Conservation (phyloP, 768 basidiomycete genomes). For the Tulasnella sp. region DNA sequence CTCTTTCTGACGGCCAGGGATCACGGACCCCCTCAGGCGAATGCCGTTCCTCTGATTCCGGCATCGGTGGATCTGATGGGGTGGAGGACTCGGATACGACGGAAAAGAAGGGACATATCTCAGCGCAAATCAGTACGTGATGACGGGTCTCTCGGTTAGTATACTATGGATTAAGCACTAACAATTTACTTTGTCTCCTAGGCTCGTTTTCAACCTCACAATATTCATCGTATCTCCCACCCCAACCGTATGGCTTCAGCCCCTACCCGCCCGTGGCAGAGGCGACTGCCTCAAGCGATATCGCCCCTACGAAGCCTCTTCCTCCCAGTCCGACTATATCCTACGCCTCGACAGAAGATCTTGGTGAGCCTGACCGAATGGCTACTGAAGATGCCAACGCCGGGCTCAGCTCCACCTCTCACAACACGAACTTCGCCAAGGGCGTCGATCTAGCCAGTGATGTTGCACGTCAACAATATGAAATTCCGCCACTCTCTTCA, state of each 20-base stretch:
- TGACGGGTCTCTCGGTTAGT: not conserved
- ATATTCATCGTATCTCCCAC: not conserved
- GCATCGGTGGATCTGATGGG: not conserved
- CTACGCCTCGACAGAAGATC: not conserved
- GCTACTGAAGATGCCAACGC: not conserved
- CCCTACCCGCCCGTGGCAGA: not conserved
- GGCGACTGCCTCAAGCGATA: too few relatives aligned
- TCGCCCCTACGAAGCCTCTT: not conserved
- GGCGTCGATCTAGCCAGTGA: not conserved
- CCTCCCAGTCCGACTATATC: not conserved
- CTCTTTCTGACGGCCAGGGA: not conserved
- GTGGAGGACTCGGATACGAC: not conserved
- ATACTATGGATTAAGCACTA: not conserved
- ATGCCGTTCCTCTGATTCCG: not conserved
- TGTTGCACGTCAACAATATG: too few relatives aligned
- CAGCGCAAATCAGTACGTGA: not conserved
- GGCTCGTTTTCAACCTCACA: not conserved
- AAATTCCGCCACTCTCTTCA: not conserved
- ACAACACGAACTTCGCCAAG: not conserved
- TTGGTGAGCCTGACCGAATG: not conserved
- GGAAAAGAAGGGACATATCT: not conserved
- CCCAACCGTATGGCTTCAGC: slow-evolving; percentile 12
- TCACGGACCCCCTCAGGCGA: not conserved
- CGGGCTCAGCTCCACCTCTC: not conserved
- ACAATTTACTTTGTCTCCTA: not conserved